Conservation (phyloP, 1,284 basidiomycete species). For the Lentinula novae-zelandiae region DNA sequence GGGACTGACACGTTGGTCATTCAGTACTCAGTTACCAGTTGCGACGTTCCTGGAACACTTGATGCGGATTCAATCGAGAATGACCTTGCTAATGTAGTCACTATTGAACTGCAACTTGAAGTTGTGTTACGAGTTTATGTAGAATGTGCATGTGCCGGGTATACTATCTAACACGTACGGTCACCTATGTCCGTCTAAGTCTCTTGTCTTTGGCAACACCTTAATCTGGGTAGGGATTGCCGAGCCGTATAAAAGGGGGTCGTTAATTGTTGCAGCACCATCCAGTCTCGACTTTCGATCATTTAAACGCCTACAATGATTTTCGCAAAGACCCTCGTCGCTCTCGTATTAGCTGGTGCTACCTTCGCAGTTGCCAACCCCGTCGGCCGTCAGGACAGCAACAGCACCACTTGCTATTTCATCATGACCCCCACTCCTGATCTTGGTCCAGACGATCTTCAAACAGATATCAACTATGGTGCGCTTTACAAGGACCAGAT, state of each 20-base stretch:
- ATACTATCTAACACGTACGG: no score
- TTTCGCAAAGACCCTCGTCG: constrained; percentile 2
- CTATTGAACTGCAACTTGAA: no score
- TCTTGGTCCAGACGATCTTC: constrained; percentile 6
- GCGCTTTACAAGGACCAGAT: background rate
- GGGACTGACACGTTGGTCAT: no score
- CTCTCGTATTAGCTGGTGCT: constrained; percentile 59
- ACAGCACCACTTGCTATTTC: constrained; percentile 13
- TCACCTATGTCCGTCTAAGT: no score
- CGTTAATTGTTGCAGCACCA: background rate
- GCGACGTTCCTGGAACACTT: no score
- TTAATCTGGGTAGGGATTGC: no score
- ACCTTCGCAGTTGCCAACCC: constrained; percentile 27
- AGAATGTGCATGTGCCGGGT: no score
- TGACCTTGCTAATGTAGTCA: no score
- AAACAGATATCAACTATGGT: constrained; percentile 15
- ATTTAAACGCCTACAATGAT: background rate
- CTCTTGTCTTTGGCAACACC: no score
- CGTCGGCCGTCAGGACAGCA: constrained; percentile 49
- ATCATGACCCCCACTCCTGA: constrained; percentile 15
- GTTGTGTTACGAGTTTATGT: no score
- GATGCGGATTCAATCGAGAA: no score
- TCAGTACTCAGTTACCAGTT: no score
- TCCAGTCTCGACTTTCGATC: background rate
- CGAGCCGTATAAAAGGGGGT: background rate